Conservation (phyloP, 2,329 filamentous ascomycete genomes). For the Colletotrichum orbiculare region DNA sequence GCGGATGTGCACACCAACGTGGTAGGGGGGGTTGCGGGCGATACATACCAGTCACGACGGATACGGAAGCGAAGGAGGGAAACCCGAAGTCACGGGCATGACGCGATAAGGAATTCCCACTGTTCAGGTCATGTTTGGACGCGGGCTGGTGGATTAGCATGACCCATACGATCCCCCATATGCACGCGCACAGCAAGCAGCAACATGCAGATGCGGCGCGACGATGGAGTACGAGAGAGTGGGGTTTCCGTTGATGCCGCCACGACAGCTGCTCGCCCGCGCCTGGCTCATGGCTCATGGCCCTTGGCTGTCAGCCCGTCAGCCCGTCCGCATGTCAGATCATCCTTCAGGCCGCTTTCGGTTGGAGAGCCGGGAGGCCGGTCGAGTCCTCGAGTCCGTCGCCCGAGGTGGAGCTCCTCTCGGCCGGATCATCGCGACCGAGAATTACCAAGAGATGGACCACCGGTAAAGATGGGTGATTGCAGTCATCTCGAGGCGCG, state of each 20-base stretch:
- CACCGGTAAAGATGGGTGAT: not conserved
- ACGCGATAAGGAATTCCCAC: slow-evolving; percentile 31
- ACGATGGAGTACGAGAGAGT: not conserved
- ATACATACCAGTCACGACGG: slow-evolving; percentile 1
- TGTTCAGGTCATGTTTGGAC: not conserved
- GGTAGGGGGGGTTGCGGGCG: not conserved
- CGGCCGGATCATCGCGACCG: not conserved
- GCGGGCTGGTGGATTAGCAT: not conserved
- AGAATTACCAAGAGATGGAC: not conserved
- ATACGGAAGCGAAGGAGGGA: slow-evolving; percentile 11
- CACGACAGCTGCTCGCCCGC: not conserved
- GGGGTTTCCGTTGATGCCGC: slow-evolving; percentile 4
- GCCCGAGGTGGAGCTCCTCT: not conserved
- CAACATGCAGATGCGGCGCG: slow-evolving; percentile 18
- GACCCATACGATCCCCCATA: not conserved
- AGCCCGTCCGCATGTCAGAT: no score
- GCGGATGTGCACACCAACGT: slow-evolving; percentile 15
- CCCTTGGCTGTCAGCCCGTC: slow-evolving; percentile 8
- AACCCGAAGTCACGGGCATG: slow-evolving; percentile 9
- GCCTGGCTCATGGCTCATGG: not conserved
- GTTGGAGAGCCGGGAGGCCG: not conserved
- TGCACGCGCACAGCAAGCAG: slow-evolving; percentile 18
- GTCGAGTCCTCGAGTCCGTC: not conserved
- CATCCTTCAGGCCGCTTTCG: slow-evolving; percentile 16
- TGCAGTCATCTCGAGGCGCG: not conserved